Base-by-base conservation (phyloP, 805 yeast species). In the Maudiozyma saulgeensis region DNA sequence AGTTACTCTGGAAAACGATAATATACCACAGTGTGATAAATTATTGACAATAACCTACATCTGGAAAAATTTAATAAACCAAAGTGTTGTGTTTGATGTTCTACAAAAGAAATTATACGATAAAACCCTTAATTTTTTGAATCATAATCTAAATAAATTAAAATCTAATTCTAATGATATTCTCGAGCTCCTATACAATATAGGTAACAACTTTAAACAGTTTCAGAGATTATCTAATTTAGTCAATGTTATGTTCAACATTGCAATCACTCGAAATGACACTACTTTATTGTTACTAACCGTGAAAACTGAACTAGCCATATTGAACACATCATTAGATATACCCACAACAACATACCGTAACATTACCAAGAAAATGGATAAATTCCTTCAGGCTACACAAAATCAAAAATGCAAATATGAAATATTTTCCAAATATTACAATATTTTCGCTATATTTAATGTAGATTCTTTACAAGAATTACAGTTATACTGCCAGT, bases 241-340 rank as follows among this genome's bases (percentile, higher is more conserved):
- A 6, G 53, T 60, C 9, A 61, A 57, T 37, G 58, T 66, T 9
- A 31, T 54, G n/a, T 67, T 57, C 46, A 67, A 67, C 46, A 45
- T 53, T 7, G 64, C 52, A 21, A 52, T 62, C 4, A 47, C 53
- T 7, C 47, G 45, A 2, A 55, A 55, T 37, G 50, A 57, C 18
- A 42, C 41, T 11, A 35, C 31, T 4, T 8, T 9, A 23, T 11
- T 41, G 2, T 13, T 23, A 11, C 19, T 39, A 3, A 19, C 26
- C 8, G 26, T 39, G 7, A 16, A 39, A 39, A 39, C 42, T 3
- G 42, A 39, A 11, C 15, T 39, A 6, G 13, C 16, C 3, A 18
- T 19, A 1, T 13, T 39, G 25, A 16, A 21, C 1, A n/a, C 26
- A 18, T 23, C 25, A 19, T 13, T 13, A 21, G 19, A 19, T 19